Conservation (phyloP, 495 filamentous ascomycete species). For the Penicillium nucicola region DNA sequence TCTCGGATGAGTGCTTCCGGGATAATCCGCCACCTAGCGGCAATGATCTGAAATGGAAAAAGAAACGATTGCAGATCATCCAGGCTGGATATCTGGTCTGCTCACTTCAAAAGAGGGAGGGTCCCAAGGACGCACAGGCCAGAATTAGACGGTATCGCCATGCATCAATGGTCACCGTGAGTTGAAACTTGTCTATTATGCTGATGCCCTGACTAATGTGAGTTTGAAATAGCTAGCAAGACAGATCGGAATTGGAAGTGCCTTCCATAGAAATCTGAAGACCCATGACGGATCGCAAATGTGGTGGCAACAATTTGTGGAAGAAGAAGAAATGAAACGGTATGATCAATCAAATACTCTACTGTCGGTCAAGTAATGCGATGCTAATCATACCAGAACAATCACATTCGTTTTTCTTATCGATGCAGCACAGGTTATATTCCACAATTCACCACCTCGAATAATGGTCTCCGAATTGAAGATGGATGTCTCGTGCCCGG, state of each 20-base stretch:
- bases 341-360: background rate
- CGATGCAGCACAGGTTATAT: slow-evolving; percentile 20
- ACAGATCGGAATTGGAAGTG: slow-evolving; percentile 11
- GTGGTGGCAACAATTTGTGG: slow-evolving; percentile 21
- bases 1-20: slow-evolving; percentile 10
- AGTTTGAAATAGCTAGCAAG: slow-evolving; percentile 10
- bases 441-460: slow-evolving; percentile 24
- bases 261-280: slow-evolving; percentile 12
- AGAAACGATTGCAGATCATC: slow-evolving; percentile 13
- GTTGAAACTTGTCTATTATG: background rate
- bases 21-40: background rate
- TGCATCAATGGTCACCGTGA: slow-evolving; percentile 23
- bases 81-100: slow-evolving; percentile 24
- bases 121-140: slow-evolving; percentile 13
- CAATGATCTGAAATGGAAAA: slow-evolving; percentile 4
- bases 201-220: background rate
- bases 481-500: slow-evolving; percentile 23
- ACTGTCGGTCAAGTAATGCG: background rate
- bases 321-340: slow-evolving; percentile 19
- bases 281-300: slow-evolving; percentile 1
- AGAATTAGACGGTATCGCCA: slow-evolving; percentile 21
- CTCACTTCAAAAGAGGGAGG: slow-evolving; percentile 25
- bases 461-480: slow-evolving; percentile 22
- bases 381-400: slow-evolving; percentile 6
- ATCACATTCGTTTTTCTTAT: slow-evolving; percentile 24